phyloP scores from a whole-genome alignment of 345 rosid genomes.

The Draba incana region DNA sequence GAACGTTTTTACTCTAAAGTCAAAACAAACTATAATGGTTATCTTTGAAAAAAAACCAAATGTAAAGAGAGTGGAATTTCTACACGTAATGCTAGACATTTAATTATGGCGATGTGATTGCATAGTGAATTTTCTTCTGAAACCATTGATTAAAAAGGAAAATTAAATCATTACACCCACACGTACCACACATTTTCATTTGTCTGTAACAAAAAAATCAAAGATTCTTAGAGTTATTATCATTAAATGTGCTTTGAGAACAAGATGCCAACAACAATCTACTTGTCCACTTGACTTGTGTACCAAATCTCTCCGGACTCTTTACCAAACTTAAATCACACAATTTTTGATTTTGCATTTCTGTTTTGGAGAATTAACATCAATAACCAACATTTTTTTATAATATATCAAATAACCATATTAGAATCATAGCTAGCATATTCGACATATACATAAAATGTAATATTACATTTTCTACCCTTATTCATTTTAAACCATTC shows the following conservation, averaged over 20 bases:
- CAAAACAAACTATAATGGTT: slow-evolving; percentile 19
- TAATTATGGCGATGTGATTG: slow-evolving; percentile 36
- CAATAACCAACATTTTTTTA: too few species aligned
- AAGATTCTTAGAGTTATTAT: slow-evolving; percentile 27
- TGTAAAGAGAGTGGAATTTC: slow-evolving; percentile 18
- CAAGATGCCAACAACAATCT: slow-evolving; percentile 40
- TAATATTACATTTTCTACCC: too few species aligned
- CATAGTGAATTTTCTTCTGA: slow-evolving; percentile 2
- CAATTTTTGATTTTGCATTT: slow-evolving; percentile 28
- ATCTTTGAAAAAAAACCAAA: slow-evolving; percentile 12
- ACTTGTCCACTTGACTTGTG: slow-evolving; percentile 39
- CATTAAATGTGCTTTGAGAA: slow-evolving; percentile 27
- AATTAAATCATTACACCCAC: slow-evolving; percentile 25
- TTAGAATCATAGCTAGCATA: too few species aligned
- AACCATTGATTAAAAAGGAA: slow-evolving; percentile 23
- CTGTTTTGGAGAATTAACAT: too few species aligned
- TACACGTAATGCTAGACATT: slow-evolving; percentile 30
- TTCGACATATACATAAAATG: too few species aligned
- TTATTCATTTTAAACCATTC: too few species aligned
- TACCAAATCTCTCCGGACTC: slow-evolving; percentile 24
- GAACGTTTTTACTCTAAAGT: slow-evolving; percentile 29
- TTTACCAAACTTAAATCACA: slow-evolving; percentile 26
- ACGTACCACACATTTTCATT: slow-evolving; percentile 23
- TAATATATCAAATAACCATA: too few species aligned
- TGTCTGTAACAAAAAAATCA: slow-evolving; percentile 15